Evolutionary conservation across 345 rosid genomes (phyloP), one percentile per base, ranked within the genome.

Genomic region (Heritiera fomes): DNA sequence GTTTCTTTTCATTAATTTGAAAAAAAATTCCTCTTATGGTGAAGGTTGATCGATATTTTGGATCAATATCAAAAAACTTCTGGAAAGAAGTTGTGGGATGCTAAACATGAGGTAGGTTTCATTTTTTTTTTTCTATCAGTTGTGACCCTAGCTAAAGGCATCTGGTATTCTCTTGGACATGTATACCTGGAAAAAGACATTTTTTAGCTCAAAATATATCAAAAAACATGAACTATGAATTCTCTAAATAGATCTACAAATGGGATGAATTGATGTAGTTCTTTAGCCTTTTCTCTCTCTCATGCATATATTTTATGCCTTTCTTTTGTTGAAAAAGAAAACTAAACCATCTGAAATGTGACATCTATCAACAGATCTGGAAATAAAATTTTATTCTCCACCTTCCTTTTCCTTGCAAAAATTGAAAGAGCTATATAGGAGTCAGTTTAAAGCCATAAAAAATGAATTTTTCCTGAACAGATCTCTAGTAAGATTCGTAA

Each of bases 61-160:
- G 99, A 94, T 52, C 78, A 82, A 71, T 96, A 96, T 71, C 98
- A 94, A 74, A 91, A 87, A 77, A 85, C 83, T 71, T 88, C 93
- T 72, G 94, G 97, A 63, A 89, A 92, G 78, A 92, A 88, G 86
- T 69, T 96, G 61, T 94, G 99, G 99, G 98, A 96, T 87, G 93
- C 91, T 68, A 94, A 92, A 82, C 99, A 94, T 87, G 98, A 96
- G 98, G 99, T 96, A 79, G 73, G 73, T 79, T 79, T 41, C 43
- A 41, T 4, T 38, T 4, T 38, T 38, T 38, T 38, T 38, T 38
- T 38, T 23, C 28, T 23, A 23, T 23, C 28, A 23, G 28, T 23
- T 23, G 28, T 23, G 28, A 34, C 38, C 38, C 38, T 34, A 34
- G 38, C 38, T 34, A 34, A 34, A 34, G 38, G 38, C 38, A 34